phyloP scores from a whole-genome alignment of 1,284 basidiomycete genomes.

The Schizophyllum commune region DNA sequence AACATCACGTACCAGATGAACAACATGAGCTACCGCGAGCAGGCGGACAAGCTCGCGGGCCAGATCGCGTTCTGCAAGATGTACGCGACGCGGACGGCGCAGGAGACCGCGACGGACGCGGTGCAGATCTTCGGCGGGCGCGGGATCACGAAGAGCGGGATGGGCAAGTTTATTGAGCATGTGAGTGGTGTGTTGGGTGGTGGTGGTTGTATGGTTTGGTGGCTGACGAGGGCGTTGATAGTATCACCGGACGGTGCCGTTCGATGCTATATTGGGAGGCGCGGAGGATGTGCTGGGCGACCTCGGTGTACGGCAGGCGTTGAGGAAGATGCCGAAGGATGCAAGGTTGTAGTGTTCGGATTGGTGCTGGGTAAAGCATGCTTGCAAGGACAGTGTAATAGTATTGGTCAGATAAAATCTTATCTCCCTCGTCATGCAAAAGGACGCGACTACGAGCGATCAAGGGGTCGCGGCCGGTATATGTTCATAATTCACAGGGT shows the following conservation, averaged over 20 bases:
- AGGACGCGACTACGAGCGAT: no score
- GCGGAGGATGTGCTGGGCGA: conserved; percentile 67
- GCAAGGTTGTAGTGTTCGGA: conserved; percentile 20
- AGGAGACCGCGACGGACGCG: conserved; percentile 72
- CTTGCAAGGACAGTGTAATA: no score
- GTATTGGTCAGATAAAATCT: no score
- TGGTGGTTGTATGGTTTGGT: not conserved
- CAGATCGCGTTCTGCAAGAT: conserved; percentile 78
- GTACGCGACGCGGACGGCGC: conserved; percentile 57
- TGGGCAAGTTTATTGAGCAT: conserved; percentile 68
- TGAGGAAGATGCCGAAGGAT: conserved; percentile 57
- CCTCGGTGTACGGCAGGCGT: conserved; percentile 62
- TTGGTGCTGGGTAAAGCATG: no score
- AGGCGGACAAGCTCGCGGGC: conserved; percentile 56
- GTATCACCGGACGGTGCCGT: conserved; percentile 58
- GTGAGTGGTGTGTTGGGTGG: conserved; percentile 31
- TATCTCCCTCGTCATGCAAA: no score
- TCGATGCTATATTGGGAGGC: conserved; percentile 65
- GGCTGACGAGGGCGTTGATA: not conserved
- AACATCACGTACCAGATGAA: conserved; percentile 89
- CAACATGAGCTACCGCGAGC: conserved; percentile 67
- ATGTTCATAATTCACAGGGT: no score
- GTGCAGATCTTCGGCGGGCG: conserved; percentile 79
- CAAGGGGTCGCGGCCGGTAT: no score
- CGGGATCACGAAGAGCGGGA: conserved; percentile 67